These are phyloP conservation scores for Dendrothele bispora DNA, from an alignment of 768 basidiomycete genomes.

Conservation along the genomic window DNA sequence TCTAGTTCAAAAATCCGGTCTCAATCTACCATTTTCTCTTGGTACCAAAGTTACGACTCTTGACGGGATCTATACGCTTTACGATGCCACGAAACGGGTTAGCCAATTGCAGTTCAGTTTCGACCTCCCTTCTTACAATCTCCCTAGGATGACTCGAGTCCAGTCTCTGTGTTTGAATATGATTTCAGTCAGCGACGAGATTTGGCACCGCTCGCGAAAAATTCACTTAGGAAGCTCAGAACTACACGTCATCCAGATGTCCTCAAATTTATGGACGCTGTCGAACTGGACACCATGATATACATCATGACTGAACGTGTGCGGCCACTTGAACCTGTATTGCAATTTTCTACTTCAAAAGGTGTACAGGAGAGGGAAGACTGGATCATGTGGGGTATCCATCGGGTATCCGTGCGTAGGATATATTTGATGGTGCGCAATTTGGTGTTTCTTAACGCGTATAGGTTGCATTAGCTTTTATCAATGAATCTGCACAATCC, in stretches of 20 bases:
- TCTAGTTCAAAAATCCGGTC: constrained; percentile 90
- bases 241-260: constrained; percentile 95
- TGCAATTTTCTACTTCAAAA: constrained; percentile 65
- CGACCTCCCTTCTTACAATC: constrained; percentile 13
- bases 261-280: constrained; percentile 91
- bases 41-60: constrained; percentile 69
- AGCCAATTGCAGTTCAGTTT: constrained; percentile 3
- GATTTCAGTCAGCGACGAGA: constrained; percentile 70
- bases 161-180: constrained; percentile 91
- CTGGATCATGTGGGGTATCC: constrained; percentile 92
- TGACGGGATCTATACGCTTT: constrained; percentile 80
- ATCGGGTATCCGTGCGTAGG: constrained; percentile 77
- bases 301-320: constrained; percentile 97
- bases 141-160: constrained; percentile 80
- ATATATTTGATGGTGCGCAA: not conserved
- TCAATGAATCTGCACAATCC: constrained; percentile 81
- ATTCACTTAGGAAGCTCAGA: constrained; percentile 86
- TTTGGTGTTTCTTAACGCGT: constrained; percentile 9
- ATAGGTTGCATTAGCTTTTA: constrained; percentile 85
- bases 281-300: constrained; percentile 84
- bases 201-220: constrained; percentile 76
- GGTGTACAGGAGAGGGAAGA: constrained; percentile 72
- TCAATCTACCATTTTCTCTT: constrained; percentile 85
- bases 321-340: constrained; percentile 61
- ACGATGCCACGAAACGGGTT: constrained; percentile 89